Evolutionary conservation across 768 basidiomycete species (phyloP).

Genomic region (Pulveroboletus frians): DNA sequence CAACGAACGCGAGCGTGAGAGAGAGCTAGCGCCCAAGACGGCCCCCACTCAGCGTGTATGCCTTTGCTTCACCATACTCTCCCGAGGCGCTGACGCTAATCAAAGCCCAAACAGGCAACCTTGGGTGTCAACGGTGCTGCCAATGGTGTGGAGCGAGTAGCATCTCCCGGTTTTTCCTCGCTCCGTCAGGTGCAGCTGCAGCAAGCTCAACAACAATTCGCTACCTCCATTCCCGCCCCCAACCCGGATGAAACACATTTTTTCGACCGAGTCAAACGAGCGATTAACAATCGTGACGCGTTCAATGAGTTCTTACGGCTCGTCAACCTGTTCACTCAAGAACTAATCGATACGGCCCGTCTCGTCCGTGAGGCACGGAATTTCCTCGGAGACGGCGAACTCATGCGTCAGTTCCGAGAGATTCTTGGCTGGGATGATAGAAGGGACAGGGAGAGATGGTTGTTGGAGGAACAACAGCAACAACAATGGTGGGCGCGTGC

Average conservation of each 20-base stretch:
- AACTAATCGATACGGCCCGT: conserved; percentile 82
- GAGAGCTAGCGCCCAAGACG: conserved; percentile 27
- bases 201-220: conserved; percentile 18
- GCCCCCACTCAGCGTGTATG: conserved; percentile 24
- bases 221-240: conserved; percentile 13
- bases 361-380: conserved; percentile 76
- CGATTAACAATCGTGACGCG: conserved; percentile 65
- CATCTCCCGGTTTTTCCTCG: conserved; percentile 20
- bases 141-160: conserved; percentile 18
- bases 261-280: conserved; percentile 84
- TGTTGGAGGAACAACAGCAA: conserved; percentile 41
- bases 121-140: conserved; percentile 14
- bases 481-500: conserved; percentile 50
- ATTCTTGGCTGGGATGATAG: conserved; percentile 86
- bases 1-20: conserved; percentile 39
- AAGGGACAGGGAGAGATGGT: conserved; percentile 52
- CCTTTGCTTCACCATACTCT: not conserved
- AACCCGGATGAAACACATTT: conserved; percentile 66
- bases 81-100: conserved; percentile 5
- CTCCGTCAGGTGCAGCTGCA: conserved; percentile 23
- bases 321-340: conserved; percentile 91
- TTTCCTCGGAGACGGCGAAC: conserved; percentile 73
- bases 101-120: conserved; percentile 20
- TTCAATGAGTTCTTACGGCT: conserved; percentile 95
- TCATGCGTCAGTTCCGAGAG: conserved; percentile 76